Evolutionary conservation across 768 basidiomycete species (phyloP), one percentile per base, ranked within the genome.

Genomic region (Udeniomyces megalosporus): DNA sequence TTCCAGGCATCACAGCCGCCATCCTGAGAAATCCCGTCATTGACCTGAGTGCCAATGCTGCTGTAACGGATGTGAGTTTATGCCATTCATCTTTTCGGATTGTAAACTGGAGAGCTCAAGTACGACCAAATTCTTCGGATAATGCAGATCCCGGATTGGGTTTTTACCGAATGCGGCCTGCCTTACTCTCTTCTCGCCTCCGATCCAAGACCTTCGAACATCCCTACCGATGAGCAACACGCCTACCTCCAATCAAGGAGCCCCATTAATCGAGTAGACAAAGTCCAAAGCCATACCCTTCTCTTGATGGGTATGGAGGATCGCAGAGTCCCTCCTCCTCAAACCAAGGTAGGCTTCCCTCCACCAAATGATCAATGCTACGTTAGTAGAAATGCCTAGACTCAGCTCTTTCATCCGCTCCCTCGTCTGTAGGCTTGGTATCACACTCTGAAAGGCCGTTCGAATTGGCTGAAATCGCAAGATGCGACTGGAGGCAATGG

Each of bases 21-120:
- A 78, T 80, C 28, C 69, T 85, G 51, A 79, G 82, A 46, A 87
- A 86, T 68, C 84, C 85, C 0, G 85, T 86, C 58, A 82, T 81
- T 45, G 81, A 81, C 3, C 76, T 75, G 0, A 82, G 81, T 12
- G 80, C 82, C 50, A 71, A 82, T 31, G 42, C 62, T 4, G 71
- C 78, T 0, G 74, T 74, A 0, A 79, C 79, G 1, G 85, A 86
- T 64, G 84, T 67, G 20, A 17, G 66, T 58, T 14, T 29, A n/a
- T n/a, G n/a, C n/a, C n/a, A 29, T 26, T 35, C 15, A 22, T 5
- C 12, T 8, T 17, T 29, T 31, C 2, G 31, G 14, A 45, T 64
- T n/a, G 26, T 24, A 4, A 22, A 12, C 2, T 22, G 10, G 17
- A 8, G 10, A 42, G n/a, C 10, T 17, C 28, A 17, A 10, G 28